Conservation (phyloP, 2,329 filamentous ascomycete species). For the Cladophialophora psammophila region DNA sequence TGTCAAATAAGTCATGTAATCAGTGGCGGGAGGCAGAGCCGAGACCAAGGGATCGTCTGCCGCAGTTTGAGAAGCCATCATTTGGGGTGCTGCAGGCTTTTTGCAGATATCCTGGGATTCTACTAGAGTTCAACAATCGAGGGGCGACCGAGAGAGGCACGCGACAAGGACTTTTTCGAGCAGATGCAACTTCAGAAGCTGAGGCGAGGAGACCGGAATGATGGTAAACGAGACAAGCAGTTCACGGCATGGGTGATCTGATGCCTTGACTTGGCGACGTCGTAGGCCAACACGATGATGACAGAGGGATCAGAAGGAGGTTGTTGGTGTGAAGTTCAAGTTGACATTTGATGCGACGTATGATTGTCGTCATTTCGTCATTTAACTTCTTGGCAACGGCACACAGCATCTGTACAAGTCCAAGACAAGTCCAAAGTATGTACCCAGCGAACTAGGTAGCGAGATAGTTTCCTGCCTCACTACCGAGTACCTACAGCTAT, state of each 20-base stretch:
- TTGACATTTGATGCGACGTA: not conserved
- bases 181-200: not conserved
- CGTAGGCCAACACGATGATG: not conserved
- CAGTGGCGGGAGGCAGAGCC: constrained; percentile 67
- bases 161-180: not conserved
- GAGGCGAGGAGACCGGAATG: not conserved
- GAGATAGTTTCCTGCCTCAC: not conserved
- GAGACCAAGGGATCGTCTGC: constrained; percentile 59
- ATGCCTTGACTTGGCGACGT: not conserved
- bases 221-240: not conserved
- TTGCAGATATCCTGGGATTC: not conserved
- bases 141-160: not conserved
- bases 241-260: not conserved
- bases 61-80: constrained; percentile 26
- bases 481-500: not conserved
- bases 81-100: not conserved
- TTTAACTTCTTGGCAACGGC: not conserved
- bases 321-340: constrained; percentile 1
- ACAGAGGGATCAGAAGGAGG: not conserved
- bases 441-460: too few relatives aligned
- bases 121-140: constrained; percentile 5
- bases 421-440: too few relatives aligned
- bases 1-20: constrained; percentile 72
- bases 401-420: not conserved
- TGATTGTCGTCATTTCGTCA: not conserved